Percentiles rank a stretch among this genome's conserved stretches.
These are phyloP conservation scores for Platanus orientalis DNA, from an alignment of 164 flowering plant species.

Conservation along the genomic window DNA sequence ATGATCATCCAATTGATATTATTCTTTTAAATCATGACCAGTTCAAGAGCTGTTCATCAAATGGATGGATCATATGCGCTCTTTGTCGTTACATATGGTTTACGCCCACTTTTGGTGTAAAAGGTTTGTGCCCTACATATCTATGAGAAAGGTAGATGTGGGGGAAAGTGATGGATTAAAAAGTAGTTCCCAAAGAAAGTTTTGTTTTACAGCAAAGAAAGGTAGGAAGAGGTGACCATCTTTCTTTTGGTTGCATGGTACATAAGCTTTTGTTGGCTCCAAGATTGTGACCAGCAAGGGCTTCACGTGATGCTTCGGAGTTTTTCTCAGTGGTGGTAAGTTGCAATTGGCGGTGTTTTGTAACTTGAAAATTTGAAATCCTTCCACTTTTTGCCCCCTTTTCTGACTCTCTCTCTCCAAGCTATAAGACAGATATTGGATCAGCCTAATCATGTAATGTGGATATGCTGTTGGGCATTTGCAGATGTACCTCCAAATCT, in stretches of 20 bases:
- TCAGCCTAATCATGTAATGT: constrained; percentile 14
- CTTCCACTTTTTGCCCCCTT: background rate
- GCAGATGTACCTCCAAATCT: constrained; percentile 12
- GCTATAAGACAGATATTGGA: background rate
- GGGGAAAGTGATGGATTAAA: background rate
- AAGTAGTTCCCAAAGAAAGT: constrained; percentile 9
- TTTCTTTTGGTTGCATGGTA: constrained; percentile 17
- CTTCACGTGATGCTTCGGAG: constrained; percentile 47
- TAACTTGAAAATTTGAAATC: constrained; percentile 30
- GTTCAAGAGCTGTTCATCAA: no score
- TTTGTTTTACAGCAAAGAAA: constrained; percentile 29
- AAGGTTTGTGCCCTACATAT: background rate
- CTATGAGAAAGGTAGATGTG: background rate
- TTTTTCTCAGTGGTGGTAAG: constrained; percentile 24
- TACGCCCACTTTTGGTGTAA: background rate
- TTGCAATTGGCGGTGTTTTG: constrained; percentile 26
- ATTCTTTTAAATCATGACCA: no score
- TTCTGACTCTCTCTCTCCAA: background rate
- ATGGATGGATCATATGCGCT: background rate
- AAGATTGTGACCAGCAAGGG: constrained; percentile 30
- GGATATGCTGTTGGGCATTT: constrained; percentile 19
- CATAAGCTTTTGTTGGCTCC: constrained; percentile 28
- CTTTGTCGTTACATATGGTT: background rate
- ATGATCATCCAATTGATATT: background rate
- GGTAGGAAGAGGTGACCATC: constrained; percentile 14